phyloP scores from a whole-genome alignment of 345 rosid genomes.

The Balakata baccata region DNA sequence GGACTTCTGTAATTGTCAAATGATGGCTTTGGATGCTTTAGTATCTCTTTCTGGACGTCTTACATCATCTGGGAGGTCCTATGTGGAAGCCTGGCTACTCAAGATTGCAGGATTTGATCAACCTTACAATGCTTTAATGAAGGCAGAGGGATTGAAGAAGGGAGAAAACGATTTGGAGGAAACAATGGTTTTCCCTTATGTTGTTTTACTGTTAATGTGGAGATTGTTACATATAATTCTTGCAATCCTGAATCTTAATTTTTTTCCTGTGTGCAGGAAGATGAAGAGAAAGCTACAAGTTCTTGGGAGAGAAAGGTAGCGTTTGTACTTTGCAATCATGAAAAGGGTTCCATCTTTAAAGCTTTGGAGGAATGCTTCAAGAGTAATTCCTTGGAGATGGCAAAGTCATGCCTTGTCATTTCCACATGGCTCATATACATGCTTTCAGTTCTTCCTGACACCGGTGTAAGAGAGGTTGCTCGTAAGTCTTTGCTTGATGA shows the following conservation, averaged over 20 bases:
- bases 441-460: slow-evolving; percentile 58
- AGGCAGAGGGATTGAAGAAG: slow-evolving; percentile 30
- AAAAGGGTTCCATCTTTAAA: slow-evolving; percentile 61
- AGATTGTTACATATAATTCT: neutral
- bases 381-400: slow-evolving; percentile 55
- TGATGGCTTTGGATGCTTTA: slow-evolving; percentile 49
- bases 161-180: slow-evolving; percentile 34
- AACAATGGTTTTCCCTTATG: slow-evolving; percentile 36
- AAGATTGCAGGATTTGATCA: slow-evolving; percentile 54
- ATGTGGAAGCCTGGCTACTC: slow-evolving; percentile 55
- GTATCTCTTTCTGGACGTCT: slow-evolving; percentile 48
- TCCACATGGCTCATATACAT: slow-evolving; percentile 58
- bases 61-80: slow-evolving; percentile 44
- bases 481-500: slow-evolving; percentile 50
- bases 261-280: slow-evolving; percentile 32
- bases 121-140: slow-evolving; percentile 47
- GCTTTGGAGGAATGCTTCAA: slow-evolving; percentile 59
- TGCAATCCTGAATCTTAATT: slow-evolving; percentile 2
- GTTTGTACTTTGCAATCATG: slow-evolving; percentile 60
- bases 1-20: slow-evolving; percentile 54
- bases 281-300: slow-evolving; percentile 47
- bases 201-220: neutral
- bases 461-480: slow-evolving; percentile 42
- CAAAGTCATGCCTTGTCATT: slow-evolving; percentile 51
- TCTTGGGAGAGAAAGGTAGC: slow-evolving; percentile 62